phyloP scores from a whole-genome alignment of 2,329 filamentous ascomycete genomes.

The Fusarium sacchari region DNA sequence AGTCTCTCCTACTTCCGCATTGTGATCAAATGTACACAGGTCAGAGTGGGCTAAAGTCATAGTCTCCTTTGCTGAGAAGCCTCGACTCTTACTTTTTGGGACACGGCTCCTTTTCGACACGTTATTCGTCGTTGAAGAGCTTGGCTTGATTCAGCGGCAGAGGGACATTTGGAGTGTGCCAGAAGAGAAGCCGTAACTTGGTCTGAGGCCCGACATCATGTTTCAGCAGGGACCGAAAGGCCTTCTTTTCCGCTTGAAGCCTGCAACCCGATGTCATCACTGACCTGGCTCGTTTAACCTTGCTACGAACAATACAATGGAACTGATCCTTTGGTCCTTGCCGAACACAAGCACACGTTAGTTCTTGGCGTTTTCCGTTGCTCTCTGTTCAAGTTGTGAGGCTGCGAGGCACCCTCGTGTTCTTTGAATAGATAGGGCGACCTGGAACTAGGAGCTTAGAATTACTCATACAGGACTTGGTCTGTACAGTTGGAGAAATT shows the following conservation, averaged over 20 bases:
- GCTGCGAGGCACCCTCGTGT: not conserved
- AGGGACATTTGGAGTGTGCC: not conserved
- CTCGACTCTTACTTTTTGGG: not conserved
- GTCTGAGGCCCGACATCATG: not conserved
- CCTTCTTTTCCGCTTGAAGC: too few relatives aligned
- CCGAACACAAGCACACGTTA: too few relatives aligned
- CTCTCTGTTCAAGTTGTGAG: too few relatives aligned
- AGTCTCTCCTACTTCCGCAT: not conserved
- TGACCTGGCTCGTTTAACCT: too few relatives aligned
- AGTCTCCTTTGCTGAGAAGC: not conserved
- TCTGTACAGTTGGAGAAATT: fast-evolving
- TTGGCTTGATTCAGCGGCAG: not conserved
- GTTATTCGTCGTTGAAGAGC: not conserved
- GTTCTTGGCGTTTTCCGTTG: too few relatives aligned
- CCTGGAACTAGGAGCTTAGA: not conserved
- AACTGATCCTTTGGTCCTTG: too few relatives aligned
- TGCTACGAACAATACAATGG: too few relatives aligned
- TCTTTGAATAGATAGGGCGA: too few relatives aligned
- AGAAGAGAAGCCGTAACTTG: not conserved
- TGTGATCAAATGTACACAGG: not conserved
- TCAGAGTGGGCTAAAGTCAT: not conserved
- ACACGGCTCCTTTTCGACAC: not conserved
- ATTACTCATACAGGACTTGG: too few relatives aligned
- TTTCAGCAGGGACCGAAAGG: too few relatives aligned
- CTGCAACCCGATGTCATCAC: too few relatives aligned